phyloP scores from a whole-genome alignment of 352 stramenopile genomes.

The Phytophthora tentaculata region DNA sequence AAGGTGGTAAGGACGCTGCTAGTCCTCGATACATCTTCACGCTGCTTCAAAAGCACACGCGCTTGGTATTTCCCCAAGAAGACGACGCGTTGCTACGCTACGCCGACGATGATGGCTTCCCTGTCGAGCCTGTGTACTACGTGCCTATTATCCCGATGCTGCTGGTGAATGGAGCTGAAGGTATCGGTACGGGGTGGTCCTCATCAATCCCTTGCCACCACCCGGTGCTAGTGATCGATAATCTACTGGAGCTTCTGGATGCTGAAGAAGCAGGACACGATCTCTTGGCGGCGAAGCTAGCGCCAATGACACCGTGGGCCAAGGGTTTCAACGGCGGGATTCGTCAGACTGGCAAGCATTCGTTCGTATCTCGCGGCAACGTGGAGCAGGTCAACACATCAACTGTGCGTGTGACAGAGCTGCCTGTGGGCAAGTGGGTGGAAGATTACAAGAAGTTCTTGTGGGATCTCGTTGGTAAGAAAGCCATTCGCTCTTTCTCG shows the following conservation, averaged over 20 bases:
- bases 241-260: constrained; percentile 89
- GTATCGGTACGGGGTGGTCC: constrained; percentile 99
- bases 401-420: constrained; percentile 96
- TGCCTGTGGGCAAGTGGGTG: constrained; percentile 98
- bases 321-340: constrained; percentile 96
- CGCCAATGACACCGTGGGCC: constrained; percentile 94
- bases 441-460: constrained; percentile 99
- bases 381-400: constrained; percentile 88
- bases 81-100: constrained; percentile 98
- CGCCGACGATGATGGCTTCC: constrained; percentile 97
- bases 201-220: constrained; percentile 96
- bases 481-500: constrained; percentile 90
- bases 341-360: constrained; percentile 61
- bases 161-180: constrained; percentile 98
- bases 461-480: constrained; percentile 91
- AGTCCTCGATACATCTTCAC: constrained; percentile 99
- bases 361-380: constrained; percentile 78
- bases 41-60: constrained; percentile 94
- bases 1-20: constrained; percentile 98
- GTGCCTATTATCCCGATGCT: constrained; percentile 96
- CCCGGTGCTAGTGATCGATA: constrained; percentile 96
- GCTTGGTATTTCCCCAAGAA: constrained; percentile 97
- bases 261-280: constrained; percentile 54
- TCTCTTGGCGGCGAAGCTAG: constrained; percentile 38
- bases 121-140: constrained; percentile 98